phyloP scores from a whole-genome alignment of 345 rosid genomes.

The Citrus trifoliata region DNA sequence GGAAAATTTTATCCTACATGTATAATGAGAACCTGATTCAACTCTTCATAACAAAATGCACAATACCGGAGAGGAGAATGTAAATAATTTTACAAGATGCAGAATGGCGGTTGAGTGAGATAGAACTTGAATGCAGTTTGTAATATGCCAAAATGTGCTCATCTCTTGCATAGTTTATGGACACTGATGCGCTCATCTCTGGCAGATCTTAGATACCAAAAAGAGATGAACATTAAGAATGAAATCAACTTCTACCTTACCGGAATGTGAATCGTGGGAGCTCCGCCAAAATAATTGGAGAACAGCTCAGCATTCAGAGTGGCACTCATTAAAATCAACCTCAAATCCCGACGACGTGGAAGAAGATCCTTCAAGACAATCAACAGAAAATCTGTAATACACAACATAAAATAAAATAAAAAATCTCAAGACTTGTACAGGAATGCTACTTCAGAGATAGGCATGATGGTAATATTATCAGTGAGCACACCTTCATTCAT shows the following conservation, averaged over 20 bases:
- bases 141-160: neutral
- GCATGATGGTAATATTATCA: neutral
- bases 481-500: slow-evolving; percentile 89
- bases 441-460: slow-evolving; percentile 1
- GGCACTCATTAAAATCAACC: slow-evolving; percentile 97
- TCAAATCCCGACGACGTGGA: slow-evolving; percentile 87
- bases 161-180: neutral
- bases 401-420: neutral
- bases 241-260: slow-evolving; percentile 40
- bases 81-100: neutral
- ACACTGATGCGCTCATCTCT: neutral
- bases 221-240: neutral
- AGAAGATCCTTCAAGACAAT: slow-evolving; percentile 98
- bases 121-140: neutral
- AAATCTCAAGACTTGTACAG: neutral
- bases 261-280: slow-evolving; percentile 90
- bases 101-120: neutral
- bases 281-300: slow-evolving; percentile 84
- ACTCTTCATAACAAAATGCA: neutral
- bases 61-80: neutral
- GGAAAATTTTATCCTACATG: neutral
- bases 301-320: slow-evolving; percentile 96
- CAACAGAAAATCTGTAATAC: slow-evolving; percentile 74
- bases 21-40: neutral
- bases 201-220: slow-evolving; percentile 3